A percentile compares a stretch with the other conserved stretches of the same genome.
phyloP scores from a whole-genome alignment of 2,329 filamentous ascomycete species.

The Teratosphaeria destructans region DNA sequence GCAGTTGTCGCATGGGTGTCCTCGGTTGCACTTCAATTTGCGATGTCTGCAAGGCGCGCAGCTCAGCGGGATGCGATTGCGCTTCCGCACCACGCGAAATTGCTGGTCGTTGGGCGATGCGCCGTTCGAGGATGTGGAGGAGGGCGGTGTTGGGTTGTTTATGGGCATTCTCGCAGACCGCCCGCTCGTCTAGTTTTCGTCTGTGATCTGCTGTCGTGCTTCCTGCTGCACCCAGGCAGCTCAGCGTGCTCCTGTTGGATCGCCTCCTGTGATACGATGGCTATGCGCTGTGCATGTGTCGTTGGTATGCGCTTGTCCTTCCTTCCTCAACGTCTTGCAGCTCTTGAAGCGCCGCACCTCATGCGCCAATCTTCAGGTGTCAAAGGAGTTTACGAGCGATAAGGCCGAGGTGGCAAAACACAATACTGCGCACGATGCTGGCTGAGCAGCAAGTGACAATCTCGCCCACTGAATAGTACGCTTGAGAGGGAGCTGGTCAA shows the following conservation, averaged over 20 bases:
- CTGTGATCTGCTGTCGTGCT: not conserved
- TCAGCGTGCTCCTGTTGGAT: not conserved
- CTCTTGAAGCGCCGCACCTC: not conserved
- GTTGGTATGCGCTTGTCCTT: not conserved
- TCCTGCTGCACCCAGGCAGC: not conserved
- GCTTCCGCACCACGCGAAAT: conserved; percentile 79
- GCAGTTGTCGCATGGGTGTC: conserved; percentile 87
- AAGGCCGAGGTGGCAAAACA: not conserved
- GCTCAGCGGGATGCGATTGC: conserved; percentile 83
- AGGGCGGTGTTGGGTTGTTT: conserved; percentile 56
- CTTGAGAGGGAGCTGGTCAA: not conserved
- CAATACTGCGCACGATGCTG: not conserved
- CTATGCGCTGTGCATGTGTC: not conserved
- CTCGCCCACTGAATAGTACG: not conserved
- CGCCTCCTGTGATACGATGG: not conserved
- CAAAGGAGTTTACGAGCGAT: not conserved
- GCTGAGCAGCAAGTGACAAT: not conserved
- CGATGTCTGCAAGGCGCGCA: conserved; percentile 84
- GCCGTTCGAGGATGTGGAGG: conserved; percentile 61
- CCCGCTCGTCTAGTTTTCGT: not conserved
- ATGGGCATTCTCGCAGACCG: conserved; percentile 1
- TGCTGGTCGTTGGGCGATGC: conserved; percentile 71
- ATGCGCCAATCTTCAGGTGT: not conserved
- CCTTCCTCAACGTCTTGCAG: not conserved
- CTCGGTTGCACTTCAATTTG: conserved; percentile 95